Evolutionary conservation across 2,329 filamentous ascomycete species (phyloP).

Genomic region (Helotiales sp.): DNA sequence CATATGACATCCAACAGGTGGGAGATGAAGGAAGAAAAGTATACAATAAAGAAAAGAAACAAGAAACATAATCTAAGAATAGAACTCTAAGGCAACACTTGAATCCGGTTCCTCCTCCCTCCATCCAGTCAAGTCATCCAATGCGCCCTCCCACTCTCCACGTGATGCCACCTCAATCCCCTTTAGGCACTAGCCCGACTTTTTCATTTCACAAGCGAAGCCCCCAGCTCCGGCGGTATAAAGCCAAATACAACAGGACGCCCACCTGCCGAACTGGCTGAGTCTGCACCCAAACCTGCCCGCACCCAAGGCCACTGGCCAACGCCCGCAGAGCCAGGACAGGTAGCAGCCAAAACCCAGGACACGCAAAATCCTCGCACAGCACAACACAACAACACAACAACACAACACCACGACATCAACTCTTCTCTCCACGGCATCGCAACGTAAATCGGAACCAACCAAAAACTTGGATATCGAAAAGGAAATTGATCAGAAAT

Average conservation of each 20-base stretch:
- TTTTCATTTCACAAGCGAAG: conserved; percentile 36
- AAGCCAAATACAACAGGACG: conserved; percentile 44
- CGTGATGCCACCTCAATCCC: conserved; percentile 20
- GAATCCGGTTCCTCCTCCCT: not conserved
- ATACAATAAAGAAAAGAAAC: conserved; percentile 17
- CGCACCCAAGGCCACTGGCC: not conserved
- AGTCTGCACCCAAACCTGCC: conserved; percentile 4
- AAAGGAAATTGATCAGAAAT: not conserved
- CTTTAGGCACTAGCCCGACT: conserved; percentile 33
- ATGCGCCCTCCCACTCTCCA: not conserved
- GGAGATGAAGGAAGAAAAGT: not conserved
- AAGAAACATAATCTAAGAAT: conserved; percentile 3
- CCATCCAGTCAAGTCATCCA: conserved; percentile 9
- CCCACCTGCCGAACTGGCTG: conserved; percentile 38
- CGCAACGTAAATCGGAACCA: not conserved
- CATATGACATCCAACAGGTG: too few species aligned
- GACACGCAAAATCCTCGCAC: not conserved
- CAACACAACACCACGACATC: not conserved
- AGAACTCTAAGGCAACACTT: not conserved
- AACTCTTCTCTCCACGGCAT: not conserved
- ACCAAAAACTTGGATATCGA: not conserved
- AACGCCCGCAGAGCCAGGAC: conserved; percentile 29
- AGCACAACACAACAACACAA: not conserved
- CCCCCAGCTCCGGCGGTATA: conserved; percentile 36
- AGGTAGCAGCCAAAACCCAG: conserved; percentile 20